phyloP scores from a whole-genome alignment of 1,284 basidiomycete species.

The Gymnopus androsaceus region DNA sequence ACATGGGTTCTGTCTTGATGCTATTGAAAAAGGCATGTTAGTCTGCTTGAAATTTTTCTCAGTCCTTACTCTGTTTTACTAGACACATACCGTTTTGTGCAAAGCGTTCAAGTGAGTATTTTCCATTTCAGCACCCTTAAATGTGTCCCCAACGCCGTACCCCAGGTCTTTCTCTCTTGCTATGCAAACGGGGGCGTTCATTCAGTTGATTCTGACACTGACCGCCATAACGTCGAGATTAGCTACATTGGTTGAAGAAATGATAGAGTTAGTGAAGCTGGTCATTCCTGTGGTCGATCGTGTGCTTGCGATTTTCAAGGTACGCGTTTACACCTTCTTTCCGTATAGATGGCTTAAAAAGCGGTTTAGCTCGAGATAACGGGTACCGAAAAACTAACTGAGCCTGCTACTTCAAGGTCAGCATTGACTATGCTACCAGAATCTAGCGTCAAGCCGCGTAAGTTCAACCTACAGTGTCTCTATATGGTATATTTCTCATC shows the following conservation, averaged over 20 bases:
- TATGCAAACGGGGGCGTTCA: slow-evolving; percentile 72
- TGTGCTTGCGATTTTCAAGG: slow-evolving; percentile 10
- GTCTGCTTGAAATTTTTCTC: not conserved
- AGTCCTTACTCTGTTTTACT: not conserved
- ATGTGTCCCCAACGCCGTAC: slow-evolving; percentile 9
- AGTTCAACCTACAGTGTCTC: too few species aligned
- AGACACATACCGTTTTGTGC: slow-evolving; percentile 54
- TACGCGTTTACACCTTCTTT: not conserved
- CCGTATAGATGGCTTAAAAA: not conserved
- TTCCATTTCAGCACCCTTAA: slow-evolving; percentile 10
- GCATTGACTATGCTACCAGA: too few species aligned
- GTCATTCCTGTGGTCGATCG: slow-evolving; percentile 6
- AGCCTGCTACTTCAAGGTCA: too few species aligned
- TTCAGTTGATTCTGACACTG: slow-evolving; percentile 63
- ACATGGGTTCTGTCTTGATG: slow-evolving; percentile 33
- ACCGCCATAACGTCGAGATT: slow-evolving; percentile 63
- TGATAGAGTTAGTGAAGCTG: slow-evolving; percentile 39
- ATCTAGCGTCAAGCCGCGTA: too few species aligned
- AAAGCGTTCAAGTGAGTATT: slow-evolving; percentile 51
- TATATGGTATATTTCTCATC: too few species aligned
- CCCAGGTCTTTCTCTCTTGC: slow-evolving; percentile 59
- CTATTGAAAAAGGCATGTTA: slow-evolving; percentile 51
- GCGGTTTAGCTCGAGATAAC: not conserved
- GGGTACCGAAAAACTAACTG: not conserved
- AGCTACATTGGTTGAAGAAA: slow-evolving; percentile 45